phyloP scores from a whole-genome alignment of 2,329 filamentous ascomycete species.

The Penicillium sp. region DNA sequence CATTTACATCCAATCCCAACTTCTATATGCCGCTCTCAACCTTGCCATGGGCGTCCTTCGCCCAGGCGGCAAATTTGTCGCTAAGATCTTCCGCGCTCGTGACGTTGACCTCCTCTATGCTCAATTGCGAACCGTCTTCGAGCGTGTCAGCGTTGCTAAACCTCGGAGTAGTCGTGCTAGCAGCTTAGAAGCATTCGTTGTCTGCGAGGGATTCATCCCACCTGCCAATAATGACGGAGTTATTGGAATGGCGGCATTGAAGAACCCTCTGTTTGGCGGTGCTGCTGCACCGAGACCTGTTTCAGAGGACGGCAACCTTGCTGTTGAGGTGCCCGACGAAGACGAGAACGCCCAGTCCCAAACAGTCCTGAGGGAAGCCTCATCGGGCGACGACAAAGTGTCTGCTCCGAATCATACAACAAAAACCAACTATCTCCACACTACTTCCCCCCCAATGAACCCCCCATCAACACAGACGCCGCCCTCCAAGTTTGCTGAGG shows the following conservation, averaged over 20 bases:
- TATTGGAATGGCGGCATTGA: conserved; percentile 42
- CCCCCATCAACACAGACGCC: conserved; percentile 21
- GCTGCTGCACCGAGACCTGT: conserved; percentile 29
- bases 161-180: conserved; percentile 92
- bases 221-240: conserved; percentile 49
- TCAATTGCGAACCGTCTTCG: conserved; percentile 89
- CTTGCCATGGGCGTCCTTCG: conserved; percentile 89
- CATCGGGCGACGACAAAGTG: conserved; percentile 1
- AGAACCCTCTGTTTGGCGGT: conserved; percentile 44
- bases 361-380: conserved; percentile 1
- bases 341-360: conserved; percentile 39
- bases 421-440: conserved; percentile 42
- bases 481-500: conserved; percentile 35
- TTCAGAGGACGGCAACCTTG: conserved; percentile 33
- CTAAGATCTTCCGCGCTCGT: conserved; percentile 93
- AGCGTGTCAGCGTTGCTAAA: conserved; percentile 85
- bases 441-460: conserved; percentile 26
- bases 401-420: conserved; percentile 19
- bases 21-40: conserved; percentile 91
- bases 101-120: conserved; percentile 96
- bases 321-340: conserved; percentile 41
- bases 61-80: conserved; percentile 93
- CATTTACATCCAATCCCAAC: conserved; percentile 95
- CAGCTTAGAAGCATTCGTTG: conserved; percentile 94
- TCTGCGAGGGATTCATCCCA: conserved; percentile 90